A percentile compares a stretch with the other conserved stretches of the same genome.
These are phyloP conservation scores for Penicillium olsonii DNA, from an alignment of 2,329 filamentous ascomycete genomes.

Conservation along the genomic window DNA sequence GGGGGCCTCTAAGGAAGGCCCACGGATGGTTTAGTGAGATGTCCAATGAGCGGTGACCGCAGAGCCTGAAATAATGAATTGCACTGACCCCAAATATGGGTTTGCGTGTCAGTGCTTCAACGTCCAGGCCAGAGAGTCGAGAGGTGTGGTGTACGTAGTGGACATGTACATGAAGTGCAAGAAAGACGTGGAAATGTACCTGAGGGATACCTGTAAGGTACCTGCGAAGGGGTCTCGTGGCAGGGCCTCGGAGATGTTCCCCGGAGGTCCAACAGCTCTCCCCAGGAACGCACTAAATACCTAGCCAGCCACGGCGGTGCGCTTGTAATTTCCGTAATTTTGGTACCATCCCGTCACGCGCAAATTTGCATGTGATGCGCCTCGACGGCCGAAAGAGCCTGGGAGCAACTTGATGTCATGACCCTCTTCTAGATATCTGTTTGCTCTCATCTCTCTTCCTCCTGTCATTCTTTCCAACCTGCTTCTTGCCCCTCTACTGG, in stretches of 20 bases:
- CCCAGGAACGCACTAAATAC: slow-evolving; percentile 16
- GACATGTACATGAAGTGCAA: background rate
- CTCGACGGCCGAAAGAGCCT: slow-evolving; percentile 20
- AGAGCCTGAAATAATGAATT: slow-evolving; percentile 2
- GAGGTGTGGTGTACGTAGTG: background rate
- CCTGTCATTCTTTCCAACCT: background rate
- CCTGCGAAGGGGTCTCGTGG: background rate
- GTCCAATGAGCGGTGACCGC: slow-evolving; percentile 1
- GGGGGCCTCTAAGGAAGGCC: slow-evolving; percentile 10
- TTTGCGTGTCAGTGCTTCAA: background rate
- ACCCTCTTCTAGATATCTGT: slow-evolving; percentile 17
- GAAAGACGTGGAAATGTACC: background rate
- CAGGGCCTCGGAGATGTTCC: slow-evolving; percentile 2
- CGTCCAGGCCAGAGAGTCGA: background rate
- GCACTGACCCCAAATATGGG: slow-evolving; percentile 3
- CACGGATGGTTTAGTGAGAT: slow-evolving; percentile 4
- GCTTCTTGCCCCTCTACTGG: background rate
- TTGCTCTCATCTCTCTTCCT: slow-evolving; percentile 3
- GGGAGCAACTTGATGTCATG: slow-evolving; percentile 22
- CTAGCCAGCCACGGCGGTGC: background rate
- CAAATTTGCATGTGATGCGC: slow-evolving; percentile 40
- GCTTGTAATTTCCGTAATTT: slow-evolving; percentile 21
- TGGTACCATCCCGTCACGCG: slow-evolving; percentile 40
- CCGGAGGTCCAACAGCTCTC: slow-evolving; percentile 7
- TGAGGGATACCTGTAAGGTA: background rate